phyloP scores from a whole-genome alignment of 768 basidiomycete genomes.

The Suillus occidentalis region DNA sequence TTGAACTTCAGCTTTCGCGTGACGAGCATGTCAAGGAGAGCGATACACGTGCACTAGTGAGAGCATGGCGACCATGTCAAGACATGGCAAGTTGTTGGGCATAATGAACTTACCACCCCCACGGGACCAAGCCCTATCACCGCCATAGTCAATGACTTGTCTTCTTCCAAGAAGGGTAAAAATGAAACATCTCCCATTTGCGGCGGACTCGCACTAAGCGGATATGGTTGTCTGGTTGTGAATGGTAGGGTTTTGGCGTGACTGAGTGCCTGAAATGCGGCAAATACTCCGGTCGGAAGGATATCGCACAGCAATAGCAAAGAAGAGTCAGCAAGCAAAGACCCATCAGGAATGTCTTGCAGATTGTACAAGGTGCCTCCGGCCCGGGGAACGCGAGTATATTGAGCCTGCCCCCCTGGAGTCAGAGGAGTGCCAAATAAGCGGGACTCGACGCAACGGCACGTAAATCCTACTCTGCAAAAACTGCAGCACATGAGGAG shows the following conservation, averaged over 20 bases:
- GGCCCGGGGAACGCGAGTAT: conserved; percentile 73
- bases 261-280: conserved; percentile 66
- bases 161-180: conserved; percentile 41
- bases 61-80: not conserved
- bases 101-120: conserved; percentile 48
- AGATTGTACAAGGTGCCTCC: conserved; percentile 77
- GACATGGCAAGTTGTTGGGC: not conserved
- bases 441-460: conserved; percentile 57
- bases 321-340: conserved; percentile 60
- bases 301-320: conserved; percentile 76
- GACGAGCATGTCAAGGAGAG: conserved; percentile 60
- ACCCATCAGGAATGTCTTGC: conserved; percentile 47
- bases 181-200: conserved; percentile 4
- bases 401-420: conserved; percentile 79
- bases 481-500: conserved; percentile 40
- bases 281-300: conserved; percentile 78
- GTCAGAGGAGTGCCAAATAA: conserved; percentile 68
- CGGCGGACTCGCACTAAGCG: conserved; percentile 29
- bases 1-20: conserved; percentile 46
- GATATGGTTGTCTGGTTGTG: conserved; percentile 60
- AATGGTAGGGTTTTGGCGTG: conserved; percentile 71
- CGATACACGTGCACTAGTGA: conserved; percentile 56
- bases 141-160: conserved; percentile 58
- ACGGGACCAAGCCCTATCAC: conserved; percentile 80
- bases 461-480: conserved; percentile 73